Conservation (phyloP, 768 basidiomycete genomes). For the Obba rivulosa region DNA sequence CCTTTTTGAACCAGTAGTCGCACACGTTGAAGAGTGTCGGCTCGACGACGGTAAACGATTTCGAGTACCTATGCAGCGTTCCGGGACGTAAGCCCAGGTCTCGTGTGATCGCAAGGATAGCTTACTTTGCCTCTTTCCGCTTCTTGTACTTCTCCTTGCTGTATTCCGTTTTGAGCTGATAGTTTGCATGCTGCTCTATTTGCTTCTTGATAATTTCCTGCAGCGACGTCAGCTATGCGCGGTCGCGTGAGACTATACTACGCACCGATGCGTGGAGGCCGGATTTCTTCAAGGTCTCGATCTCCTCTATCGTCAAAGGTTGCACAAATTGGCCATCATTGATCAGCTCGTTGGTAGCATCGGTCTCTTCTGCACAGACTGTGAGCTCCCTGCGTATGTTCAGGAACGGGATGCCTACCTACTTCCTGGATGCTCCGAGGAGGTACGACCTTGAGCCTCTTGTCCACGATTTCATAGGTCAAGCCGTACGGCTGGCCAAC, state of each 20-base stretch:
- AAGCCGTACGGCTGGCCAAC: constrained; percentile 83
- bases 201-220: constrained; percentile 95
- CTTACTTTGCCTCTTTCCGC: constrained; percentile 93
- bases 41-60: constrained; percentile 80
- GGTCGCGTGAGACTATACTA: not conserved
- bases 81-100: not conserved
- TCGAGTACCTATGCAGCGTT: constrained; percentile 61
- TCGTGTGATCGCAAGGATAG: not conserved
- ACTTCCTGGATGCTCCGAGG: constrained; percentile 71
- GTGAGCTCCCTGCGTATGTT: not conserved
- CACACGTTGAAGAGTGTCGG: constrained; percentile 85
- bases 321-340: constrained; percentile 83
- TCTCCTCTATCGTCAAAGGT: constrained; percentile 78
- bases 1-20: constrained; percentile 84
- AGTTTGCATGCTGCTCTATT: constrained; percentile 90
- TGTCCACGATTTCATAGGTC: constrained; percentile 79
- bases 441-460: constrained; percentile 58
- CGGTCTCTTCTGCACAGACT: constrained; percentile 75
- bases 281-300: constrained; percentile 74
- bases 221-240: constrained; percentile 3
- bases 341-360: constrained; percentile 95
- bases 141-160: constrained; percentile 98
- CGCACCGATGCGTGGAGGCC: constrained; percentile 69
- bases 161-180: constrained; percentile 92
- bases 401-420: constrained; percentile 42